phyloP scores from a whole-genome alignment of 2,329 filamentous ascomycete genomes.

The Remersonia thermophila region DNA sequence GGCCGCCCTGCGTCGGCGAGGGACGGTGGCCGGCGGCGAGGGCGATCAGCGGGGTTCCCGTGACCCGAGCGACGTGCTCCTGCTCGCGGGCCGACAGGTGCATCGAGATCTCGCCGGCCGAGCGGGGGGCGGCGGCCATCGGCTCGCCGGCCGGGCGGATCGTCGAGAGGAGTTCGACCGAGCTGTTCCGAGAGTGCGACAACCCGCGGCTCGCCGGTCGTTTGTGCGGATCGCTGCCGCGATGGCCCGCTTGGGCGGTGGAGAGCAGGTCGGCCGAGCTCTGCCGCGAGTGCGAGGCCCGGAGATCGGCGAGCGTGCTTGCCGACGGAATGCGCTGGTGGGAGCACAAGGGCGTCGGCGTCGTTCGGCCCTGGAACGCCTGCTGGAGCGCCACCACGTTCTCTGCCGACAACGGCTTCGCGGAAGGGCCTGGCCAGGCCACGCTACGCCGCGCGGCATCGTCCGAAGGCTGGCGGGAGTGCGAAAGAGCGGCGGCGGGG shows the following conservation, averaged over 20 bases:
- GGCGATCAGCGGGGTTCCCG: slow-evolving; percentile 62
- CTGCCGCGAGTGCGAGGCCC: slow-evolving; percentile 25
- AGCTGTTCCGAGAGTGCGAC: slow-evolving; percentile 35
- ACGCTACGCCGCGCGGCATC: slow-evolving; percentile 51
- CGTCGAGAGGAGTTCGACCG: slow-evolving; percentile 31
- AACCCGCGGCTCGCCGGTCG: slow-evolving; percentile 29
- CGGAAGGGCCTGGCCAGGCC: slow-evolving; percentile 60
- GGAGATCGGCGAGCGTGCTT: slow-evolving; percentile 30
- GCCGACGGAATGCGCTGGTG: slow-evolving; percentile 50
- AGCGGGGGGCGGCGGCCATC: slow-evolving; percentile 34
- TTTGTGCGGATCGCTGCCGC: slow-evolving; percentile 26
- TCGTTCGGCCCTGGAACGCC: slow-evolving; percentile 68
- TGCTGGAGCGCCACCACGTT: slow-evolving; percentile 60
- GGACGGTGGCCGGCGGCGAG: slow-evolving; percentile 43
- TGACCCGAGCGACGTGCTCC: slow-evolving; percentile 74
- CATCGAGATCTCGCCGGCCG: slow-evolving; percentile 29
- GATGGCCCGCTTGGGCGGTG: too few relatives aligned
- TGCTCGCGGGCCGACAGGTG: slow-evolving; percentile 78
- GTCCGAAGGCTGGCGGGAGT: slow-evolving; percentile 36
- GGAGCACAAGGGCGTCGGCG: slow-evolving; percentile 42
- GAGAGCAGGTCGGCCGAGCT: too few relatives aligned
- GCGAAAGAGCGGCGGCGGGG: slow-evolving; percentile 20
- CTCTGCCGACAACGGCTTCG: slow-evolving; percentile 35
- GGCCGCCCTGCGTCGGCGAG: slow-evolving; percentile 40
- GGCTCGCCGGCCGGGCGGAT: slow-evolving; percentile 46